A percentile compares a stretch with the other conserved stretches of the same genome.
phyloP scores from a whole-genome alignment of 1,284 basidiomycete species.

The Paramarasmius palmivorus region DNA sequence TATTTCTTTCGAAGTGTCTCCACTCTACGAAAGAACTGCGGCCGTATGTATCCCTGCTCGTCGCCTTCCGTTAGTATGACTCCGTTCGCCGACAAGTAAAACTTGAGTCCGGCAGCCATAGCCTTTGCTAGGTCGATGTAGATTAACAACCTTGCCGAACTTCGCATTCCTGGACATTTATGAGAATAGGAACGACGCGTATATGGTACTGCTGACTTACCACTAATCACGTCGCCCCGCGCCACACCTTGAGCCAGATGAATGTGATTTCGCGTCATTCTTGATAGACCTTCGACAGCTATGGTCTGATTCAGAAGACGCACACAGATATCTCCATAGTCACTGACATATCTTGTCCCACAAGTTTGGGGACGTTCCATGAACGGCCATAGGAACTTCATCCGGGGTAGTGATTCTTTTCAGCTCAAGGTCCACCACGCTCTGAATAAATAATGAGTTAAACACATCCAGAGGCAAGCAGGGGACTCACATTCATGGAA shows the following conservation, averaged over 20 bases:
- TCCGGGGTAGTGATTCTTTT: slow-evolving; percentile 47
- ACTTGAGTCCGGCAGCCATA: slow-evolving; percentile 57
- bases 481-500: slow-evolving; percentile 51
- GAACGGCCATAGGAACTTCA: slow-evolving; percentile 60
- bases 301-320: too few species aligned
- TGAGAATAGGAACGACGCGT: neutral
- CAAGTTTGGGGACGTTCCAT: slow-evolving; percentile 55
- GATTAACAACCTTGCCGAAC: slow-evolving; percentile 59
- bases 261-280: slow-evolving; percentile 72
- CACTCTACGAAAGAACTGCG: slow-evolving; percentile 58
- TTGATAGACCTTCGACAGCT: slow-evolving; percentile 60
- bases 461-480: neutral
- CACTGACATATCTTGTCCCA: slow-evolving; percentile 55
- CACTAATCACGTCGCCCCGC: slow-evolving; percentile 56
- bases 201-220: slow-evolving; percentile 31
- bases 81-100: slow-evolving; percentile 65
- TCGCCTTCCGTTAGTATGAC: slow-evolving; percentile 72
- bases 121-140: slow-evolving; percentile 65
- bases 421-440: slow-evolving; percentile 52
- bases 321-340: too few species aligned
- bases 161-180: slow-evolving; percentile 56
- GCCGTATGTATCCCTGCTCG: slow-evolving; percentile 44
- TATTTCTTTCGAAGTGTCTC: slow-evolving; percentile 23
- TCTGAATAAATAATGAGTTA: neutral
- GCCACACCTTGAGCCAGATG: slow-evolving; percentile 63